Conservation (phyloP, 108 stramenopile genomes). For the Pseudonitzschia multistriata region DNA sequence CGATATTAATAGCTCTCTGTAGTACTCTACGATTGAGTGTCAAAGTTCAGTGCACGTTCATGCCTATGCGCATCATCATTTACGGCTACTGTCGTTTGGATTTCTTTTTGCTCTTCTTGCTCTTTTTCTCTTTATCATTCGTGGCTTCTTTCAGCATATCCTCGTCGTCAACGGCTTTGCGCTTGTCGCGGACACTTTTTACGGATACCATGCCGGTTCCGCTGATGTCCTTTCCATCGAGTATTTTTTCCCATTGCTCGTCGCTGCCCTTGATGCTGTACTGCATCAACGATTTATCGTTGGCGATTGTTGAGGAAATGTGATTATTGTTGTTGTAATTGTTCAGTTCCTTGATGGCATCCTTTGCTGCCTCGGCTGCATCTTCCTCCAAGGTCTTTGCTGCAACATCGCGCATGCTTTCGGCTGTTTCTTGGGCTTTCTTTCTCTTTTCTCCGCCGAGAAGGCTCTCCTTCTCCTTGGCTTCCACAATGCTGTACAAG, state of each 20-base stretch:
- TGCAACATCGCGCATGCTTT: constrained; percentile 65
- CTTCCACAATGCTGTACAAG: constrained; percentile 73
- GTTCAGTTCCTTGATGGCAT: constrained; percentile 50
- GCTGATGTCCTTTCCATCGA: constrained; percentile 56
- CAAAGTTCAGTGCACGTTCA: no score
- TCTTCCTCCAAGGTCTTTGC: constrained; percentile 82
- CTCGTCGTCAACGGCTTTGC: constrained; percentile 42
- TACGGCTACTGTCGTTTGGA: neutral
- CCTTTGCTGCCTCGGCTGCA: constrained; percentile 59
- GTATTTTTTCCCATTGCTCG: constrained; percentile 77
- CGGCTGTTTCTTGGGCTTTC: constrained; percentile 44
- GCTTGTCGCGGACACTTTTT: constrained; percentile 47
- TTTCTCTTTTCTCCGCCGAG: constrained; percentile 64
- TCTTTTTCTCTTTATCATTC: constrained; percentile 25
- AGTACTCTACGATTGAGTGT: no score
- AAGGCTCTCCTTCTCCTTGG: constrained; percentile 62
- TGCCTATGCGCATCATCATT: neutral
- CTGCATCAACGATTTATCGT: constrained; percentile 79
- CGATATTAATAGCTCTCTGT: no score
- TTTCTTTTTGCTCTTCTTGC: constrained; percentile 36
- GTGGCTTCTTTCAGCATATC: constrained; percentile 48
- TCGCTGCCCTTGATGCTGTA: constrained; percentile 82
- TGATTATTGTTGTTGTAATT: constrained; percentile 23
- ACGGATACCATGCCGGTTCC: constrained; percentile 41
- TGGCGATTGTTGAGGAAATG: constrained; percentile 55